Evolutionary conservation across 139 green algal genomes (phyloP).

Genomic region (Haematococcus lacustris): DNA sequence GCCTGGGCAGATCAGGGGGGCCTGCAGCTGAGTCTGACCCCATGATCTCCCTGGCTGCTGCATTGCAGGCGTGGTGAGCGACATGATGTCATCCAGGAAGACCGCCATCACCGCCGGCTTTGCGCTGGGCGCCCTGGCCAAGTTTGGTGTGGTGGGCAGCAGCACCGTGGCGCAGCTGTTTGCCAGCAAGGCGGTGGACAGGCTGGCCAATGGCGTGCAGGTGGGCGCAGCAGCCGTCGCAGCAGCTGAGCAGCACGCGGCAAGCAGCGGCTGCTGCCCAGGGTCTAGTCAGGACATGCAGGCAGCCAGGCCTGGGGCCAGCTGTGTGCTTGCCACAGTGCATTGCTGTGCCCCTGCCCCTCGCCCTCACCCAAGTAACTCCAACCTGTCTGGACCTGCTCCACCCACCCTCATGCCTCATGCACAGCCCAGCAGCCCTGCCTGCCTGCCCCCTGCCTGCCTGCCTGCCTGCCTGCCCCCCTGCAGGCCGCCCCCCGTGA

Average conservation of each 20-base stretch:
- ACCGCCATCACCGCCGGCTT: conserved; percentile 51
- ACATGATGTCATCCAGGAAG: conserved; percentile 50
- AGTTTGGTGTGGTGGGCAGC: conserved; percentile 44
- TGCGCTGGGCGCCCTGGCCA: conserved; percentile 40
- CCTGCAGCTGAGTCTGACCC: too few relatives aligned
- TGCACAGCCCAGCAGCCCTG: not conserved
- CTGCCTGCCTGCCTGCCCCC: not conserved
- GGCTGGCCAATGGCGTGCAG: conserved; percentile 54
- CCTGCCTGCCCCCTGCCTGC: too few relatives aligned
- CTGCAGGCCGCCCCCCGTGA: conserved; percentile 45
- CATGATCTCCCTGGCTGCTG: too few relatives aligned
- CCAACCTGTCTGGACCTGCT: too few relatives aligned
- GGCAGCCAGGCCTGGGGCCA: too few relatives aligned
- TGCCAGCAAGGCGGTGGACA: conserved; percentile 44
- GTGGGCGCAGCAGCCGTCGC: conserved; percentile 5
- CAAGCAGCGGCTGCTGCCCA: too few relatives aligned
- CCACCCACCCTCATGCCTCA: too few relatives aligned
- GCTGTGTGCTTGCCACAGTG: too few relatives aligned
- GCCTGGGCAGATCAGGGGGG: too few relatives aligned
- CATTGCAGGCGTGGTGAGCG: conserved; percentile 18
- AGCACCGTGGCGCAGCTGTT: conserved; percentile 36
- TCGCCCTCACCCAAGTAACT: too few relatives aligned
- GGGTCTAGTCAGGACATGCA: too few relatives aligned
- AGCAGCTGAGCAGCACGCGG: not conserved
- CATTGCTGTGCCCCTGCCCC: too few relatives aligned